These are phyloP conservation scores for Alternaria rosae DNA, from an alignment of 2,329 filamentous ascomycete genomes.

Conservation along the genomic window DNA sequence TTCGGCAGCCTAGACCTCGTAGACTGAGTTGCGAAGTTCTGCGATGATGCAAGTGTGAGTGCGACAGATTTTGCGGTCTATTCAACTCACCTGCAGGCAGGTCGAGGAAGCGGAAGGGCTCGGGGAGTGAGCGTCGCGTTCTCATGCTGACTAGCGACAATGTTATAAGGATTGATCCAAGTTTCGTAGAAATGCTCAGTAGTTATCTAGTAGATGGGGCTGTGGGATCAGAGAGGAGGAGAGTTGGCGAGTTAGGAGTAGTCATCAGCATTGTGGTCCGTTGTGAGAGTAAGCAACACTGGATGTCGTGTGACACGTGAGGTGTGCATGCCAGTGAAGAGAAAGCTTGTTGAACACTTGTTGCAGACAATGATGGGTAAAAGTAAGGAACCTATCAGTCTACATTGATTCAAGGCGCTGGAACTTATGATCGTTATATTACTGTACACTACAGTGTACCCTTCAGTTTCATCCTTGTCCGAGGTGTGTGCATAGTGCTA, in stretches of 20 bases:
- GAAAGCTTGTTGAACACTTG: too few species aligned
- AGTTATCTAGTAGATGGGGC: not conserved
- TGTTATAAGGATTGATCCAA: not conserved
- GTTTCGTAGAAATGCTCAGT: not conserved
- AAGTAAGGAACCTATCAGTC: too few species aligned
- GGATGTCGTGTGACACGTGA: not conserved
- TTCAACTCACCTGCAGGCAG: not conserved
- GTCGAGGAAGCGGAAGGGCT: not conserved
- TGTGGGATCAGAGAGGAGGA: not conserved
- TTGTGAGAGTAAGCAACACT: not conserved
- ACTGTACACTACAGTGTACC: too few species aligned
- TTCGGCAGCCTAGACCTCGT: not conserved
- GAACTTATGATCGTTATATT: too few species aligned
- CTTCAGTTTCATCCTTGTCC: too few species aligned
- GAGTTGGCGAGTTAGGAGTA: not conserved
- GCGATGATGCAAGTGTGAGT: not conserved
- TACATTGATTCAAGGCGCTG: too few species aligned
- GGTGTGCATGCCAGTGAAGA: not conserved
- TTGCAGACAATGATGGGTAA: too few species aligned
- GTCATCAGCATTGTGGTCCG: not conserved
- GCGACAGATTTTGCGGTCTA: not conserved
- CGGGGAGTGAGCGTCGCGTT: not conserved
- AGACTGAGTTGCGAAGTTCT: not conserved
- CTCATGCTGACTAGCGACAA: not conserved
- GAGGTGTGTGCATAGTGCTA: too few species aligned